A percentile compares a stretch with the other conserved stretches of the same genome.
These are phyloP conservation scores for Aspergillus fumigatus DNA, from an alignment of 2,329 filamentous ascomycete genomes.

Conservation along the genomic window DNA sequence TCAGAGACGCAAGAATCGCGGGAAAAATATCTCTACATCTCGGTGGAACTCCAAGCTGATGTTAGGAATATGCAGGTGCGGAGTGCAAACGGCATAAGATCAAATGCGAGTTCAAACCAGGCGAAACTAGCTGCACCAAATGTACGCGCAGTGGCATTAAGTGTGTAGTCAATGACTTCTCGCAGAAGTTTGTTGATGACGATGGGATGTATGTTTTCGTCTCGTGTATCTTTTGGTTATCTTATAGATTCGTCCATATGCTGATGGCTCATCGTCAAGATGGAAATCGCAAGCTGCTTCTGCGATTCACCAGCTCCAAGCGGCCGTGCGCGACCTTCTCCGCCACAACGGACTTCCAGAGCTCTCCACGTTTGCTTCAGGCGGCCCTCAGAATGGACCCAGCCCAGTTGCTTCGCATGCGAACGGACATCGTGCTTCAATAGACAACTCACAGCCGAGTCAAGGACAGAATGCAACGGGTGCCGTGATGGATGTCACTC, in stretches of 20 bases:
- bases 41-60: constrained; percentile 2
- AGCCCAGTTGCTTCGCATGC: constrained; percentile 27
- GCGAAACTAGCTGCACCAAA: constrained; percentile 45
- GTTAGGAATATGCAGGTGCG: constrained; percentile 28
- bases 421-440: constrained; percentile 20
- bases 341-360: constrained; percentile 40
- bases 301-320: constrained; percentile 40
- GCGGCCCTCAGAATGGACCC: constrained; percentile 21
- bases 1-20: too few relatives aligned
- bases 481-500: constrained; percentile 39
- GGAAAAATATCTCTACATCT: background rate
- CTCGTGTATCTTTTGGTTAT: background rate
- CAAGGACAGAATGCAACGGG: constrained; percentile 23
- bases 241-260: background rate
- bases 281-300: constrained; percentile 44
- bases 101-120: constrained; percentile 49
- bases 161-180: constrained; percentile 53
- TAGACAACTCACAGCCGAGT: constrained; percentile 26
- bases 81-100: constrained; percentile 54
- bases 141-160: constrained; percentile 48
- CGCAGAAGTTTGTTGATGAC: constrained; percentile 52
- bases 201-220: constrained; percentile 45
- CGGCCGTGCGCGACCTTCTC: constrained; percentile 44
- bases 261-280: constrained; percentile 23
- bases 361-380: constrained; percentile 36